phyloP scores from a whole-genome alignment of 2,329 filamentous ascomycete genomes.

The Sclerotinia trifoliorum region DNA sequence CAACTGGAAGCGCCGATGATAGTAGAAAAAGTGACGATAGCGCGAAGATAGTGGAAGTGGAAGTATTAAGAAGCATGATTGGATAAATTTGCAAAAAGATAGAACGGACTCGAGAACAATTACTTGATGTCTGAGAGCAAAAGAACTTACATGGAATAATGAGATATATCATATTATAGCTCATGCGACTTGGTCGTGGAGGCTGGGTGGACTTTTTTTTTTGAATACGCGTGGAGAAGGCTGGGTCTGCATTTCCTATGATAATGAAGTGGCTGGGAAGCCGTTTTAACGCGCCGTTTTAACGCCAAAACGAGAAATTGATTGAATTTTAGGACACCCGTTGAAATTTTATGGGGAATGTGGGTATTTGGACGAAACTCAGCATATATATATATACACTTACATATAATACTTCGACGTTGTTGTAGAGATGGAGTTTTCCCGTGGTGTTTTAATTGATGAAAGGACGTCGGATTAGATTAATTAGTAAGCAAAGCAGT shows the following conservation, averaged over 20 bases:
- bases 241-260: constrained; percentile 28
- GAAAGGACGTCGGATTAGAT: too few species aligned
- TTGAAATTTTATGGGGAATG: neutral
- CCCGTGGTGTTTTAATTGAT: neutral
- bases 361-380: neutral
- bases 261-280: constrained; percentile 25
- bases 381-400: neutral
- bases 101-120: constrained; percentile 8
- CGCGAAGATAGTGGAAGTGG: constrained; percentile 31
- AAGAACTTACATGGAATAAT: constrained; percentile 25
- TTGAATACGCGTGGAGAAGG: constrained; percentile 24
- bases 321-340: neutral
- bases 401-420: neutral
- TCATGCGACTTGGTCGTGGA: constrained; percentile 26
- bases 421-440: neutral
- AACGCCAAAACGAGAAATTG: constrained; percentile 9
- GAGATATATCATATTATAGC: constrained; percentile 30
- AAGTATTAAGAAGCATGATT: constrained; percentile 36
- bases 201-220: constrained; percentile 28
- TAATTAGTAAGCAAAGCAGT: neutral
- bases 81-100: constrained; percentile 5
- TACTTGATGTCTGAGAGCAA: constrained; percentile 16
- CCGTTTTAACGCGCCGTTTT: constrained; percentile 10
- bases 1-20: constrained; percentile 33
- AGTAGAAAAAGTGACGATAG: constrained; percentile 34